These are phyloP conservation scores for Tilletia indica DNA, from an alignment of 1,284 basidiomycete species.

Conservation along the genomic window DNA sequence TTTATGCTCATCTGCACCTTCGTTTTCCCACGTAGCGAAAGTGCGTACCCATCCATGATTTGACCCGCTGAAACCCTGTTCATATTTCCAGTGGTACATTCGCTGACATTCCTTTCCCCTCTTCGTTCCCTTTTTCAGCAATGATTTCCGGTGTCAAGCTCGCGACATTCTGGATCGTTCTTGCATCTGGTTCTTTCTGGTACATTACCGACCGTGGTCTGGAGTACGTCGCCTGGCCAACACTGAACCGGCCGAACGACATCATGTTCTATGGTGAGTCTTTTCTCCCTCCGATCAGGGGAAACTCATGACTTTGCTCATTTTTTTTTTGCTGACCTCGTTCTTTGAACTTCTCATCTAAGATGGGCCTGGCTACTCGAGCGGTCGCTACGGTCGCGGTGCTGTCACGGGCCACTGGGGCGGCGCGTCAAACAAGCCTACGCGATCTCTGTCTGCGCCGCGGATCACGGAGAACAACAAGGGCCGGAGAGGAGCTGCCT, in stretches of 20 bases:
- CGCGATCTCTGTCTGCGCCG: neutral
- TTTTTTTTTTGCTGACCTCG: no score
- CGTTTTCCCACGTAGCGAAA: slow-evolving; percentile 35
- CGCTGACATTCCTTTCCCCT: no score
- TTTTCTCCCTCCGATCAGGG: no score
- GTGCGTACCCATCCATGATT: neutral
- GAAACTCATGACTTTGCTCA: no score
- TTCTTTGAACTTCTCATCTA: no score
- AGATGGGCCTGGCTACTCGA: slow-evolving; percentile 50
- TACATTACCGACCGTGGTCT: slow-evolving; percentile 50
- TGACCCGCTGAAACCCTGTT: no score
- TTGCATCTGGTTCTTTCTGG: slow-evolving; percentile 30
- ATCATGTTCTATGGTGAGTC: slow-evolving; percentile 39
- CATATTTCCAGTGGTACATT: no score
- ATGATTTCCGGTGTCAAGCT: slow-evolving; percentile 30
- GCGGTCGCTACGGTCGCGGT: slow-evolving; percentile 37
- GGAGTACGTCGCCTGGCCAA: slow-evolving; percentile 54
- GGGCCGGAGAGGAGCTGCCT: slow-evolving; percentile 6
- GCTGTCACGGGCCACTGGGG: slow-evolving; percentile 19
- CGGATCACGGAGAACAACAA: slow-evolving; percentile 7
- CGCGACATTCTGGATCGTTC: slow-evolving; percentile 33
- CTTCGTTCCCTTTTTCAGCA: neutral
- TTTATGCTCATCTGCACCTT: slow-evolving; percentile 66
- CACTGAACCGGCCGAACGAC: slow-evolving; percentile 46
- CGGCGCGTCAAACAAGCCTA: slow-evolving; percentile 9